Conservation (phyloP, 2,329 filamentous ascomycete species). For the Fusarium sp. region DNA sequence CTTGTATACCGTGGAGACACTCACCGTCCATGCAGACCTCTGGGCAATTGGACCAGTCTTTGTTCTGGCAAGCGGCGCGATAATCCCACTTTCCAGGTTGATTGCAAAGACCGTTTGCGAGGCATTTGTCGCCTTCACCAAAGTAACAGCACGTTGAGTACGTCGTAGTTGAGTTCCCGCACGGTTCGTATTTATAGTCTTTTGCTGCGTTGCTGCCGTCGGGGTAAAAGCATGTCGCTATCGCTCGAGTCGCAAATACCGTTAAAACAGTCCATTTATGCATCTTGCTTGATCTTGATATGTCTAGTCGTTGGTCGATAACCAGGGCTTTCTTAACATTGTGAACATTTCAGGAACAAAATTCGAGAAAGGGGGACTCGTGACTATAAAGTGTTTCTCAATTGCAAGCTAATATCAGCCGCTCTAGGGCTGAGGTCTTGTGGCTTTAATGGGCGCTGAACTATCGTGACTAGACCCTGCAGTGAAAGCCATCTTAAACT, state of each 20-base stretch:
- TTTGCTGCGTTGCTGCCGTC: conserved; percentile 38
- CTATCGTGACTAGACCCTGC: conserved; percentile 4
- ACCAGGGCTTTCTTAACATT: neutral
- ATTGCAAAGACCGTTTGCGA: conserved; percentile 40
- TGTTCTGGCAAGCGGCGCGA: conserved; percentile 42
- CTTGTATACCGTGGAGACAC: neutral
- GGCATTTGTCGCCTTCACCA: conserved; percentile 40
- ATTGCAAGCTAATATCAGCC: conserved; percentile 6
- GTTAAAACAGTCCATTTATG: conserved; percentile 6
- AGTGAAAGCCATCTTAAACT: conserved; percentile 5
- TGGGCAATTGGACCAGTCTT: conserved; percentile 43
- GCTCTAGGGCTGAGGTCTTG: conserved; percentile 30
- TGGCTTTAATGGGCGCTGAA: conserved; percentile 53
- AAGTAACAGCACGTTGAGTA: conserved; percentile 45
- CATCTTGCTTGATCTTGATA: neutral
- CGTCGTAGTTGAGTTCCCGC: conserved; percentile 27
- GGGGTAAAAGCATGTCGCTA: conserved; percentile 41
- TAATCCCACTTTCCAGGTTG: conserved; percentile 33
- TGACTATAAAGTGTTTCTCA: conserved; percentile 2
- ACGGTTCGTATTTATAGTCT: conserved; percentile 44
- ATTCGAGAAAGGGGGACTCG: neutral
- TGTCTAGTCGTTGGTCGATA: neutral
- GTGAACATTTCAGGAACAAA: no score
- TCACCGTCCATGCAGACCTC: conserved; percentile 40
- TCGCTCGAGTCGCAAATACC: conserved; percentile 1